Percentiles rank a stretch among this genome's conserved stretches.
phyloP scores from a whole-genome alignment of 2,329 filamentous ascomycete species.

The Monilinia fructigena region DNA sequence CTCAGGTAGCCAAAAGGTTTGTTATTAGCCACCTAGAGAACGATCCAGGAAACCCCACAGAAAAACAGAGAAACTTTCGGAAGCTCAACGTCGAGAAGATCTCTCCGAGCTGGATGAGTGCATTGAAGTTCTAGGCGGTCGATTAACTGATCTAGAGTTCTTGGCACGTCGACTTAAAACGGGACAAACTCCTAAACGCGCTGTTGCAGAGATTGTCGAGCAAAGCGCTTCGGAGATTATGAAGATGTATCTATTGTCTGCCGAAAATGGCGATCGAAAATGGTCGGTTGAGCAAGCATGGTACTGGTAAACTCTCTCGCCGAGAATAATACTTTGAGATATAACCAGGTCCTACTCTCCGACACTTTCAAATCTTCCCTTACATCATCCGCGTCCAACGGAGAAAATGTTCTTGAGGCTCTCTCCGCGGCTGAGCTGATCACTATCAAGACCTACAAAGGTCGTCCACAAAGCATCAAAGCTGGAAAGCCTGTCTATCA shows the following conservation, averaged over 20 bases:
- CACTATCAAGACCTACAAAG: conserved; percentile 67
- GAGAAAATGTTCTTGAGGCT: conserved; percentile 73
- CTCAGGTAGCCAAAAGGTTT: conserved; percentile 83
- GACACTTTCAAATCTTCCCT: conserved; percentile 67
- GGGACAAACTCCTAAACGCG: conserved; percentile 77
- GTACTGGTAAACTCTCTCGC: conserved; percentile 81
- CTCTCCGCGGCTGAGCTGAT: conserved; percentile 87
- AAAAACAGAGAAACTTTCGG: conserved; percentile 36
- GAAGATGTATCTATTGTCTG: conserved; percentile 81
- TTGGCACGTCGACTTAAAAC: conserved; percentile 85
- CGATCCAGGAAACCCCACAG: conserved; percentile 41
- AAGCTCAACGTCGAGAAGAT: conserved; percentile 44
- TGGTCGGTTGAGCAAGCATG: conserved; percentile 90
- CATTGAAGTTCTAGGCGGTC: conserved; percentile 80
- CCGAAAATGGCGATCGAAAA: conserved; percentile 49
- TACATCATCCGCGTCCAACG: conserved; percentile 51
- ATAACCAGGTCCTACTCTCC: conserved; percentile 80
- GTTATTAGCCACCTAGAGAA: conserved; percentile 76
- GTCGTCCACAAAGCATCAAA: conserved; percentile 73
- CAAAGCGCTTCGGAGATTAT: conserved; percentile 87
- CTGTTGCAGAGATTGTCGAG: conserved; percentile 83
- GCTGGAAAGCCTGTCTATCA: conserved; percentile 85
- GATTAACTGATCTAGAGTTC: conserved; percentile 93
- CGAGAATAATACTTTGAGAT: conserved; percentile 65
- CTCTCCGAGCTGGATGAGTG: conserved; percentile 74